These are phyloP conservation scores for Chytriomyces confervae DNA, from an alignment of 192 early-diverging fungal species.

Conservation along the genomic window DNA sequence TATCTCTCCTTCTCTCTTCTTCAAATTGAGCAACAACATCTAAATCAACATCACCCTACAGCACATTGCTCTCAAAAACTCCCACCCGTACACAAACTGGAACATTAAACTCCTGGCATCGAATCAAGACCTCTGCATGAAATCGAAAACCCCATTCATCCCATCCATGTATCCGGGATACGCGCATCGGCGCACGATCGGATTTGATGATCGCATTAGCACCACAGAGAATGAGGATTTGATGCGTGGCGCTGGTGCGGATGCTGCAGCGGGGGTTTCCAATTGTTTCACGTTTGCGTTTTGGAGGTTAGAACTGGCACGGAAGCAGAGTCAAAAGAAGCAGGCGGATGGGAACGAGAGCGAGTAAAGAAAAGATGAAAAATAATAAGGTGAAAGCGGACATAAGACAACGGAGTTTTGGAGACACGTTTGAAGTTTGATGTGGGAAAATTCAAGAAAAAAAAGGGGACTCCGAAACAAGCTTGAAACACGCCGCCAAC, in stretches of 20 bases:
- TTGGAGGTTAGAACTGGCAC: slow-evolving; percentile 8
- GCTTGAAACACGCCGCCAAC: background rate
- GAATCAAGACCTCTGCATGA: slow-evolving; percentile 58
- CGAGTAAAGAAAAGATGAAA: background rate
- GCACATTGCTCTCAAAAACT: slow-evolving; percentile 84
- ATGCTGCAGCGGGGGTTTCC: background rate
- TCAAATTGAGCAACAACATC: too few species aligned
- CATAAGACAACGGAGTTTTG: background rate
- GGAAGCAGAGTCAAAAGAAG: background rate
- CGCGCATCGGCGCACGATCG: slow-evolving; percentile 93
- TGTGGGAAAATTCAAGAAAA: background rate
- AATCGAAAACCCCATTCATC: slow-evolving; percentile 65
- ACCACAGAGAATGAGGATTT: slow-evolving; percentile 74
- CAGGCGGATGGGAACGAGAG: background rate
- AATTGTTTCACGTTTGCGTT: slow-evolving; percentile 29
- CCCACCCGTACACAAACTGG: slow-evolving; percentile 88
- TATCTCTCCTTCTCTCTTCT: too few species aligned
- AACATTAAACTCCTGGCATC: slow-evolving; percentile 80
- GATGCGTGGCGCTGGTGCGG: background rate
- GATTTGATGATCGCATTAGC: slow-evolving; percentile 83
- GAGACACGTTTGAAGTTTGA: background rate
- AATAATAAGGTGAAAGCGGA: background rate
- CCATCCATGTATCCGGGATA: slow-evolving; percentile 79
- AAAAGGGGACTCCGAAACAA: background rate
- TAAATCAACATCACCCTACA: background rate